Conservation (phyloP, 2,329 filamentous ascomycete genomes). For the Massarina eburnea region DNA sequence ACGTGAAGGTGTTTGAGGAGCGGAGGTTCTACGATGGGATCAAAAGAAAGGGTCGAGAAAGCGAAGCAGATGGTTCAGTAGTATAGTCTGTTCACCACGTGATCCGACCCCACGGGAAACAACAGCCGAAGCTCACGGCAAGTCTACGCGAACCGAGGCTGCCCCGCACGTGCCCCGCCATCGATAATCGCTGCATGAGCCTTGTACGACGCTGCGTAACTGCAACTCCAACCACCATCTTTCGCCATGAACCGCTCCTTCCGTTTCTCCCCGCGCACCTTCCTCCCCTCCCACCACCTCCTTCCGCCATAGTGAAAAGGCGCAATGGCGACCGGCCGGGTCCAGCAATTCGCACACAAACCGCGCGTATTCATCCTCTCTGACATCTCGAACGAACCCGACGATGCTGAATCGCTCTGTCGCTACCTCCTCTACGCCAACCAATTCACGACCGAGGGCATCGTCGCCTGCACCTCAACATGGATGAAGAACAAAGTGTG, state of each 20-base stretch:
- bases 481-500: slow-evolving; percentile 43
- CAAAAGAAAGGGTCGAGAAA: too few relatives aligned
- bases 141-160: too few relatives aligned
- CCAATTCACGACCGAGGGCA: slow-evolving; percentile 42
- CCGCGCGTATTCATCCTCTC: slow-evolving; percentile 45
- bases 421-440: slow-evolving; percentile 43
- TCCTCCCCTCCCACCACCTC: too few relatives aligned
- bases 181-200: too few relatives aligned
- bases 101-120: too few relatives aligned
- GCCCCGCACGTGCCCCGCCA: too few relatives aligned
- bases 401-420: slow-evolving; percentile 43
- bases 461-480: slow-evolving; percentile 44
- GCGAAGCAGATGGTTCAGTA: too few relatives aligned
- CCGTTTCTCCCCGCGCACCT: neutral
- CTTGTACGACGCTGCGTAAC: slow-evolving; percentile 4
- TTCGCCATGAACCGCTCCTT: neutral
- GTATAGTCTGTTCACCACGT: too few relatives aligned
- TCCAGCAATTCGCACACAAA: slow-evolving; percentile 35
- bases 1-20: too few relatives aligned
- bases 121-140: too few relatives aligned
- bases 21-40: too few relatives aligned
- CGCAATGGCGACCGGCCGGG: slow-evolving; percentile 27
- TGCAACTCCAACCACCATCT: neutral
- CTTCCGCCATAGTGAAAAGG: neutral
- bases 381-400: slow-evolving; percentile 45